Evolutionary conservation across 108 stramenopile species (phyloP), one percentile per base, ranked within the genome.

Genomic region (Nitzschia inconspicua): DNA sequence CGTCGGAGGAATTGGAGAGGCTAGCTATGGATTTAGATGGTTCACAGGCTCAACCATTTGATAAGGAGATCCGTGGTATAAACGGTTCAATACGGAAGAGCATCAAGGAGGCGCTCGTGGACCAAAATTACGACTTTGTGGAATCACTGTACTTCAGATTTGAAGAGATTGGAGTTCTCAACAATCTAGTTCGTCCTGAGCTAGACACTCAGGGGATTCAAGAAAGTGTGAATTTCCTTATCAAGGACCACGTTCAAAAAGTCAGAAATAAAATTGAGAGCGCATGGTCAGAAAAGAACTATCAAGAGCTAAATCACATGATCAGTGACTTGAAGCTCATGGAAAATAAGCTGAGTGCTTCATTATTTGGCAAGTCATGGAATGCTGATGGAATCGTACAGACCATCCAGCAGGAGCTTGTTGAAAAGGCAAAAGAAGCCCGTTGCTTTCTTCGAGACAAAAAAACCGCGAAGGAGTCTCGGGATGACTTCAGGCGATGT

Each of bases 291-390:
- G 63, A 60, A 36, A 57, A 76, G 4, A 79, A 63, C 28, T 83
- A 83, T 66, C 67, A 74, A 65, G 75, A 70, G 3, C 72, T 83
- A 2, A 78, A 83, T 36, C 65, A 72, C 19, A 55, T 30, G 29
- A 73, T 83, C 18, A 36, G 37, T n/a, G 73, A 78, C 30, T 44
- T 83, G 37, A 77, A 79, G 53, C 34, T 20, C 24, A 77, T 79
- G 78, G 78, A 83, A 47, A 31, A 44, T 13, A 52, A 65, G 36
- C 74, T 83, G 42, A 79, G 73, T 35, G n/a, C 72, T 0, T 64
- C 77, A 41, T 62, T 83, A 10, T 83, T 83, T 58, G 40, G 75
- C 8, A 29, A 43, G 2, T 79, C 75, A 18, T 83, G 82, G 82
- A 72, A 79, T 39, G 53, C 22, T 28, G 57, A 58, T 41, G 77